Percentiles rank a stretch among this genome's conserved stretches.
Evolutionary conservation across 2,329 filamentous ascomycete genomes (phyloP).

Genomic region (Camillea tinctor): DNA sequence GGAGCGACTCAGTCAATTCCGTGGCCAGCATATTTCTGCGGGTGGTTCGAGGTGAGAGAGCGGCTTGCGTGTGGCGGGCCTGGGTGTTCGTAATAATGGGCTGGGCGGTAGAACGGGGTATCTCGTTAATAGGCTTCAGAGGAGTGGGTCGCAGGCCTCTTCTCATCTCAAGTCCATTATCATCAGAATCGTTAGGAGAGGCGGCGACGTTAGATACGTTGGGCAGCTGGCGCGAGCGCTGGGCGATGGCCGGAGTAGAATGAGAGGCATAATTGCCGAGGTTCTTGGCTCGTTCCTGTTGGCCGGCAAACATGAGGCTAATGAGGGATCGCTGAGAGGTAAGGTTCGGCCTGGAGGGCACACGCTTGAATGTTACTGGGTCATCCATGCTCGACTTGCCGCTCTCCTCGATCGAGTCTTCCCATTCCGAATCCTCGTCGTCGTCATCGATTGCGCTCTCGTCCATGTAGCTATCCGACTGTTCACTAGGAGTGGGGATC

Average conservation of each 20-base stretch:
- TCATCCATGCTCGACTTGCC: slow-evolving; percentile 81
- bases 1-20: slow-evolving; percentile 88
- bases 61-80: slow-evolving; percentile 65
- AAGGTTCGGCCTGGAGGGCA: slow-evolving; percentile 83
- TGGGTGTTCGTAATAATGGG: slow-evolving; percentile 74
- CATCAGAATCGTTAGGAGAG: slow-evolving; percentile 60
- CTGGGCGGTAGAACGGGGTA: slow-evolving; percentile 67
- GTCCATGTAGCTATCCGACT: slow-evolving; percentile 65
- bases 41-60: slow-evolving; percentile 87
- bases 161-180: slow-evolving; percentile 64
- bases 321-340: slow-evolving; percentile 85
- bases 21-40: slow-evolving; percentile 93
- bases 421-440: slow-evolving; percentile 60
- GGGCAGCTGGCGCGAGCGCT: slow-evolving; percentile 56
- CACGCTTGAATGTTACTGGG: slow-evolving; percentile 79
- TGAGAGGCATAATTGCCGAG: slow-evolving; percentile 68
- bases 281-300: slow-evolving; percentile 69
- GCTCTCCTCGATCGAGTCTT: slow-evolving; percentile 74
- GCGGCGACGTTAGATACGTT: slow-evolving; percentile 43
- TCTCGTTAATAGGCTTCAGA: slow-evolving; percentile 57
- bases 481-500: slow-evolving; percentile 58
- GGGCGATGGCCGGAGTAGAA: slow-evolving; percentile 66
- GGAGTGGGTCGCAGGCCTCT: slow-evolving; percentile 49
- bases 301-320: slow-evolving; percentile 77
- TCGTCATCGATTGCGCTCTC: slow-evolving; percentile 81